Percentiles rank a stretch among this genome's conserved stretches.
phyloP scores from a whole-genome alignment of 495 filamentous ascomycete species.

The Usnea hakonensis region DNA sequence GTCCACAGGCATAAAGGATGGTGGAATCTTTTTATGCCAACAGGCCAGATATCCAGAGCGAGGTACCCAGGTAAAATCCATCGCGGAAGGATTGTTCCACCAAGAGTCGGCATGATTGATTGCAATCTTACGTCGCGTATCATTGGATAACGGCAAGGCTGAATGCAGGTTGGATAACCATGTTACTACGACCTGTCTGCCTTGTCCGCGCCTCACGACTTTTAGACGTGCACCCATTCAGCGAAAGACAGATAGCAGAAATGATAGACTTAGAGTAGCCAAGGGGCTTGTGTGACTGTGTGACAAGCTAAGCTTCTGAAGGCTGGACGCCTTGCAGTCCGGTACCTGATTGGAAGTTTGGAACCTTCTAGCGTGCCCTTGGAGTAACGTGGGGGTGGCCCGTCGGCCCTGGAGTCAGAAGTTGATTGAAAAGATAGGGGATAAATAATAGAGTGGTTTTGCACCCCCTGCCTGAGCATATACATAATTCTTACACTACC shows the following conservation, averaged over 20 bases:
- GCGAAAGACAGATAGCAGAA: no score
- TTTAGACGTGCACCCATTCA: background rate
- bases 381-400: background rate
- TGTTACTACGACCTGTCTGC: background rate
- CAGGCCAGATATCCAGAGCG: background rate
- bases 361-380: slow-evolving; percentile 11
- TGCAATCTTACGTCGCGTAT: background rate
- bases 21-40: background rate
- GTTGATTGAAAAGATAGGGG: background rate
- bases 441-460: no score
- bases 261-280: background rate
- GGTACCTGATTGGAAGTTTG: slow-evolving; percentile 15
- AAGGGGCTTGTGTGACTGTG: background rate
- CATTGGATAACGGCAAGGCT: background rate
- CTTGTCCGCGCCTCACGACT: background rate
- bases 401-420: no score
- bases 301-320: slow-evolving; percentile 7
- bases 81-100: background rate
- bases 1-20: background rate
- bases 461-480: no score
- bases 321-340: background rate
- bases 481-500: no score
- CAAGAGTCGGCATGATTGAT: background rate
- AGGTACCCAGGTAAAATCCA: background rate
- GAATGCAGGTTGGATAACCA: background rate